Evolutionary conservation across 345 rosid species (phyloP).

Genomic region (Dimocarpus longan): DNA sequence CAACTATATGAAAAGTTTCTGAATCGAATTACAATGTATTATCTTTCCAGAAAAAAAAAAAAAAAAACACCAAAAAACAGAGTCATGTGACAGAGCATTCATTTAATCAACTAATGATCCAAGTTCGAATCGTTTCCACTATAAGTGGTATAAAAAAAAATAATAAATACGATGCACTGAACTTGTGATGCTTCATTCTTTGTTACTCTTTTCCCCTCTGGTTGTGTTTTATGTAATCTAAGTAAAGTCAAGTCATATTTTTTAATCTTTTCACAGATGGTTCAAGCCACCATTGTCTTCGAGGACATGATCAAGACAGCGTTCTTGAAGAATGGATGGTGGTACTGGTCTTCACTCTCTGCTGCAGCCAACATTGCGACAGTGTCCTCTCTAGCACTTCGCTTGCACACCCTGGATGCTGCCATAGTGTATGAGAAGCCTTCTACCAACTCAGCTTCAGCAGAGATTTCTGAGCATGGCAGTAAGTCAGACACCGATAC

Average conservation of each 20-base stretch:
- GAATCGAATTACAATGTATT: not conserved
- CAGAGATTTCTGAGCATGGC: constrained; percentile 15
- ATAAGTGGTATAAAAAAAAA: too few relatives aligned
- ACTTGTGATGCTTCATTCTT: constrained; percentile 2
- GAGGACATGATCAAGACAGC: constrained; percentile 42
- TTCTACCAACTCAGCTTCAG: not conserved
- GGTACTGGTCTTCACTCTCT: constrained; percentile 44
- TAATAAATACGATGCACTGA: not conserved
- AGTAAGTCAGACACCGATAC: constrained; percentile 5
- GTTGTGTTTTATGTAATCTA: not conserved
- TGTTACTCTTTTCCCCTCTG: not conserved
- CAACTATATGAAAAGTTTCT: not conserved
- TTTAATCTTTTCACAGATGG: constrained; percentile 32
- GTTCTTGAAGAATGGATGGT: constrained; percentile 39
- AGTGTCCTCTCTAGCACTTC: constrained; percentile 39
- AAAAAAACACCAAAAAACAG: too few relatives aligned
- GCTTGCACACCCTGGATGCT: constrained; percentile 39
- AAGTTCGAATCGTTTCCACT: too few relatives aligned
- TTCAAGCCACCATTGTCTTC: constrained; percentile 38
- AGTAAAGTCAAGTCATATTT: not conserved
- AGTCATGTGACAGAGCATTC: too few relatives aligned
- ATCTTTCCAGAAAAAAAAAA: too few relatives aligned
- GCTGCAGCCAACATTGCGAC: constrained; percentile 38
- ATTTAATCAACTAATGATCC: too few relatives aligned
- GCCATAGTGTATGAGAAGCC: constrained; percentile 36